Conservation (phyloP, 225 moss, liverwort and hornwort genomes). For the Takakia lepidozioides region DNA sequence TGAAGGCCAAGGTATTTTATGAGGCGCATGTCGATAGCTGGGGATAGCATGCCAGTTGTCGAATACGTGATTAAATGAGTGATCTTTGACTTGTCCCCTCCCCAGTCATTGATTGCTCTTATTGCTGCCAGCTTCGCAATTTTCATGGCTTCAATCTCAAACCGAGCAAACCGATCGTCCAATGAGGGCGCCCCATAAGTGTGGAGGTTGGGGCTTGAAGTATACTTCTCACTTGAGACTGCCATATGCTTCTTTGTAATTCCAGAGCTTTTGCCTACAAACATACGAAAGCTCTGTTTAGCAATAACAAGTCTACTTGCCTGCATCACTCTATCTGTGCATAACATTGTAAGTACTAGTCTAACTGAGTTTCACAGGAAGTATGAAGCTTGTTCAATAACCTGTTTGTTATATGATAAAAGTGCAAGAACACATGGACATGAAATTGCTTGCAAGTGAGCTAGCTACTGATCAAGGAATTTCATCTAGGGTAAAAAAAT, state of each 20-base stretch:
- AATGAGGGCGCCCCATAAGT: slow-evolving; percentile 23
- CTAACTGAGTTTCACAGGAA: no score
- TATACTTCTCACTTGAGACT: slow-evolving; percentile 14
- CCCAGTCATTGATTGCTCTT: slow-evolving; percentile 29
- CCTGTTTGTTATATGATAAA: no score
- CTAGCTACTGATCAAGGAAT: no score
- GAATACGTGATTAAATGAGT: slow-evolving; percentile 31
- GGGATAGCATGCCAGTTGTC: slow-evolving; percentile 25
- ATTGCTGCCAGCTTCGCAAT: slow-evolving; percentile 19
- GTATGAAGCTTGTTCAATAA: no score
- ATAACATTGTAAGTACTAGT: no score
- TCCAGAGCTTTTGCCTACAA: slow-evolving; percentile 24
- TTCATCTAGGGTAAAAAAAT: no score
- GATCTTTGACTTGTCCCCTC: slow-evolving; percentile 23
- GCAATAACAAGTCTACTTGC: no score
- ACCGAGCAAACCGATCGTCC: slow-evolving; percentile 21
- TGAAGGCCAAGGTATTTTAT: slow-evolving; percentile 30
- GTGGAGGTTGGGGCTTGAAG: slow-evolving; percentile 8
- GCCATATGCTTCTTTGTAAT: slow-evolving; percentile 35
- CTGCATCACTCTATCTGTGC: no score
- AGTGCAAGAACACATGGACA: no score
- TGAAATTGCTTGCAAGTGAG: no score
- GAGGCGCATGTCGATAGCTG: slow-evolving; percentile 33
- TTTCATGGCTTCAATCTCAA: slow-evolving; percentile 18
- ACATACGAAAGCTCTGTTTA: no score